A percentile compares a stretch with the other conserved stretches of the same genome.
Conservation (phyloP, 495 filamentous ascomycete genomes). For the Podospora bellae-mahoneyi region DNA sequence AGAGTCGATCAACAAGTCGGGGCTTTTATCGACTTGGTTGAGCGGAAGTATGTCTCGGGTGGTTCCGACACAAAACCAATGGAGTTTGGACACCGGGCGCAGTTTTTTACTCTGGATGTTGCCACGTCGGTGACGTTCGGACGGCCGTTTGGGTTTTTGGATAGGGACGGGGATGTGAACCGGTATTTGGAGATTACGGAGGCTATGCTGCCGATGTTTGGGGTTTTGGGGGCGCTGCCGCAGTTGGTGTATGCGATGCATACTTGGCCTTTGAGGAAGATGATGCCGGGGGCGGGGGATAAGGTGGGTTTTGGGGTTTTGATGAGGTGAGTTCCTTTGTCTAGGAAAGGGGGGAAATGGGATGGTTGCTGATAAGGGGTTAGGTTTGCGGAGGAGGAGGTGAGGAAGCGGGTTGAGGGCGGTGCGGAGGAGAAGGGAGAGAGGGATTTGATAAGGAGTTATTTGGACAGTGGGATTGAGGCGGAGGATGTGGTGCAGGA, state of each 20-base stretch:
- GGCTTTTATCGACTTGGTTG: neutral
- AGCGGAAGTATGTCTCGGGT: neutral
- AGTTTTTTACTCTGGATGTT: slow-evolving; percentile 52
- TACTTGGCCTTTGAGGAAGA: neutral
- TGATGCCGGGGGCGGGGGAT: neutral
- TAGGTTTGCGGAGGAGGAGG: neutral
- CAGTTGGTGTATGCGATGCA: neutral
- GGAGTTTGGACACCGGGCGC: slow-evolving; percentile 41
- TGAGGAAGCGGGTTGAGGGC: neutral
- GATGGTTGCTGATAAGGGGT: neutral
- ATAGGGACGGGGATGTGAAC: neutral
- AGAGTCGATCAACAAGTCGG: neutral
- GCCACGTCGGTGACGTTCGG: slow-evolving; percentile 50
- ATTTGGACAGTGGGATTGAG: neutral
- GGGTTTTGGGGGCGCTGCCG: neutral
- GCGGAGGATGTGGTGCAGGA: neutral
- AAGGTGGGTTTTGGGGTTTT: neutral
- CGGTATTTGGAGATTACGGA: neutral
- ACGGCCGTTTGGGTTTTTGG: slow-evolving; percentile 40
- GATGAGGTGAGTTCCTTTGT: neutral
- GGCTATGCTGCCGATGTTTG: neutral
- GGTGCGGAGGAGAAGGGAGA: neutral
- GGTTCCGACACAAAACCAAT: slow-evolving; percentile 14
- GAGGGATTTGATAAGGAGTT: neutral
- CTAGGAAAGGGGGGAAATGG: too few species aligned